Percentiles rank a stretch among this genome's conserved stretches.
These are phyloP conservation scores for Symbiodinium natans DNA, from an alignment of 73 alveolate species.

Conservation along the genomic window DNA sequence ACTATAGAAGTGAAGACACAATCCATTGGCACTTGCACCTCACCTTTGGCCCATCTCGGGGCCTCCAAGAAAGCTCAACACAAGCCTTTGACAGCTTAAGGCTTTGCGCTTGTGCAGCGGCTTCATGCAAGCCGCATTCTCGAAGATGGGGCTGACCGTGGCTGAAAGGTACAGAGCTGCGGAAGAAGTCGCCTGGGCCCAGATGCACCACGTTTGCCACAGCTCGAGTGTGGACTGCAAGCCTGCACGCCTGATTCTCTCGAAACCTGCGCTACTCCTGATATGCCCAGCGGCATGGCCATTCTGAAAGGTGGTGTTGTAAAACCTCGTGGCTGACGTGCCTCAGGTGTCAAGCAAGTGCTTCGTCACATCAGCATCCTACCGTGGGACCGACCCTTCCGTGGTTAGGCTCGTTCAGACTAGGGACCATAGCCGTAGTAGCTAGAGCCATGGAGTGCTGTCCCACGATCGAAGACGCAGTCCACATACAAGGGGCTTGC, in stretches of 20 bases:
- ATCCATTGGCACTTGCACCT: no score
- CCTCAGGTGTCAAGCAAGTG: not conserved
- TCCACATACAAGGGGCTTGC: conserved; percentile 8
- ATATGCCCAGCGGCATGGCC: no score
- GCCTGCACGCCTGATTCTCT: no score
- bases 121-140: conserved; percentile 16
- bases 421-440: conserved; percentile 53
- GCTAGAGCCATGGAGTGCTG: conserved; percentile 34
- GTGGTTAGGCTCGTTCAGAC: not conserved
- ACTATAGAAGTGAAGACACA: no score
- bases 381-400: no score
- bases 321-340: not conserved
- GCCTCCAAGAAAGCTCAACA: no score
- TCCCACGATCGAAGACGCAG: conserved; percentile 29
- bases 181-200: not conserved
- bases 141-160: not conserved
- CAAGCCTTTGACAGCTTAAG: no score
- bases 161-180: conserved; percentile 23
- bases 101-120: no score
- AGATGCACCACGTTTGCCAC: no score
- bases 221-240: no score
- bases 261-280: no score
- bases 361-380: not conserved
- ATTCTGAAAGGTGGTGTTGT: not conserved
- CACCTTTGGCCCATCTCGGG: no score